Base-by-base conservation (phyloP, 768 basidiomycete genomes). In the Pilatotrama ljubarskyi region DNA sequence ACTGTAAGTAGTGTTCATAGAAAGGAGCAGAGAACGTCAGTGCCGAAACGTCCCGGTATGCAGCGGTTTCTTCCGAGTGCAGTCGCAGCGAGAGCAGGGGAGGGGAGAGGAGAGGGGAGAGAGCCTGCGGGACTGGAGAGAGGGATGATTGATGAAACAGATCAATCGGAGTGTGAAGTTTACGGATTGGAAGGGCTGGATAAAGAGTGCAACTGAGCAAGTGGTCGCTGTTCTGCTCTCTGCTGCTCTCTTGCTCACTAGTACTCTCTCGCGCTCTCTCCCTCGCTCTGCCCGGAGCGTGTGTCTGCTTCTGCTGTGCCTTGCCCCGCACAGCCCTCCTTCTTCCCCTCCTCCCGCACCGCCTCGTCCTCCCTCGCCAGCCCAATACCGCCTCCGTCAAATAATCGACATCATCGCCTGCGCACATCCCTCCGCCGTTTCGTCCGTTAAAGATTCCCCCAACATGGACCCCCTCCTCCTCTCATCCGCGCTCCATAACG, bases 391-490 rank as follows among this genome's bases (percentile, higher is more conserved):
- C 61, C 61, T 63, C 61, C 61, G 61, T 63, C 61, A 63, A 63
- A 63, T 63, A 63, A 63, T 58, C 61, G 56, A 58, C 61, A 63
- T 63, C 61, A 63, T 58, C 61, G 61, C 61, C 61, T 63, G 61
- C 61, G 61, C 52, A 42, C 59, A 20, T 38, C n/a, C 38, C 44
- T 49, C 44, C 55, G 25, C 55, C 55, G 55, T 50, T 43, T 47
- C 48, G 37, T 47, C 61, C 51, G 56, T 63, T 58, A 63, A 57
- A 61, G 53, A 46, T 42, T 43, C 29, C 7, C 46, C 50, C 36
- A 20, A 46, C 54, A 66, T 66, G 66, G 66, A 66, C 46, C 53
- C 66, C 17, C 63, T 64, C 63, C 65, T 66, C 46, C 60, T 61
- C 41, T 52, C 64, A 41, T 55, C 62, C 52, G 44, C 47, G 47